Percentiles rank a stretch among this genome's conserved stretches.
Conservation (phyloP, 371 early-diverging fungal genomes). For the Chytridiales sp. region DNA sequence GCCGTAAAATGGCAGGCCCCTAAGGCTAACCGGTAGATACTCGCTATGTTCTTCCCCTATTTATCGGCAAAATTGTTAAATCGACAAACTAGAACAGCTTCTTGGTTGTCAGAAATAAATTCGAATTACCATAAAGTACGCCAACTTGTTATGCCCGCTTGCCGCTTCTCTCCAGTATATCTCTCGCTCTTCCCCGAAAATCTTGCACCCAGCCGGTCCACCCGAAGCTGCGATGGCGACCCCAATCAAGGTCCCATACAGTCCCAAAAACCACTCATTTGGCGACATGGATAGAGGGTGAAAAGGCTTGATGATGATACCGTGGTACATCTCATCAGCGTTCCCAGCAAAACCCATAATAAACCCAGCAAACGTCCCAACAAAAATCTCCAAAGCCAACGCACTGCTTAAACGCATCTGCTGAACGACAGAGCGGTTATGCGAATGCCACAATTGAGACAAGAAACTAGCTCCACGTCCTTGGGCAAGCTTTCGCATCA, state of each 20-base stretch:
- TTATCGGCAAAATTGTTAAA: too few relatives aligned
- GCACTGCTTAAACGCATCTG: conserved; percentile 18
- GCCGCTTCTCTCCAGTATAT: conserved; percentile 46
- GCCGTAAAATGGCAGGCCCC: conserved; percentile 30
- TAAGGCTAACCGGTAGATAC: conserved; percentile 32
- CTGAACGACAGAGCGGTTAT: conserved; percentile 34
- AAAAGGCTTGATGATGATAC: conserved; percentile 25
- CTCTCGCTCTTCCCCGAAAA: conserved; percentile 42
- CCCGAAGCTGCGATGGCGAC: conserved; percentile 38
- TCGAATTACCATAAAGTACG: conserved; percentile 35
- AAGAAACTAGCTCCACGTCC: conserved; percentile 27
- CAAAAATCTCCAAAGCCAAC: conserved; percentile 34
- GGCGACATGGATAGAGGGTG: conserved; percentile 28
- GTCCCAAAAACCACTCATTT: conserved; percentile 25
- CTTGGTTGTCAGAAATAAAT: background rate
- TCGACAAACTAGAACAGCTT: too few relatives aligned
- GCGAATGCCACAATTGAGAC: conserved; percentile 32
- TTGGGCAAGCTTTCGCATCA: conserved; percentile 16
- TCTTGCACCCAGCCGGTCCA: conserved; percentile 37
- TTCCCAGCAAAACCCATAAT: conserved; percentile 25
- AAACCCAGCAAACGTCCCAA: conserved; percentile 31
- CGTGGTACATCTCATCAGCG: conserved; percentile 27
- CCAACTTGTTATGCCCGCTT: conserved; percentile 29
- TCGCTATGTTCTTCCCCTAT: conserved; percentile 33
- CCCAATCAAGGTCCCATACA: conserved; percentile 33